Conservation (phyloP, 768 basidiomycete species). For the Mycena venus region DNA sequence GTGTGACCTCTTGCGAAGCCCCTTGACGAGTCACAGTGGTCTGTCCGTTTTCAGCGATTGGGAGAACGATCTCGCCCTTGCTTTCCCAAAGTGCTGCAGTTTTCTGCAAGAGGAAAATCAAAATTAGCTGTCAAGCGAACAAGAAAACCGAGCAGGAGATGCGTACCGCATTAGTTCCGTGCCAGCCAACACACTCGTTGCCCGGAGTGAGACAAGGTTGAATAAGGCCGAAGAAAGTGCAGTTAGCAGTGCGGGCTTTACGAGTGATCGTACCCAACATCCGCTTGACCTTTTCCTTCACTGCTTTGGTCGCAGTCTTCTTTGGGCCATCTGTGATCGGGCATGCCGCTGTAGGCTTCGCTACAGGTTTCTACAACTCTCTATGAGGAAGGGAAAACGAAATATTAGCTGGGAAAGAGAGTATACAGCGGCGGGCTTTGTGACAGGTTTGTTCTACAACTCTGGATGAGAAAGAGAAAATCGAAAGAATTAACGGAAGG, state of each 20-base stretch:
- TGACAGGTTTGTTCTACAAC: not conserved
- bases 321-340: not conserved
- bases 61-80: not conserved
- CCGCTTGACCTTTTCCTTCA: not conserved
- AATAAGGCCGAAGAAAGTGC: not conserved
- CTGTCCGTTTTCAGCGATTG: not conserved
- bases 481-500: not conserved
- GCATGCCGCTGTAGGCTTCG: not conserved
- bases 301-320: not conserved
- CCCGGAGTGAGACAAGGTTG: not conserved
- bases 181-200: constrained; percentile 11
- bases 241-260: not conserved
- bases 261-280: not conserved
- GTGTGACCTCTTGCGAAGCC: no score
- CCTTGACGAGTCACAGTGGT: no score
- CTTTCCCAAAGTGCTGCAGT: not conserved
- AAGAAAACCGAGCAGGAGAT: no score
- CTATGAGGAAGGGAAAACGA: no score
- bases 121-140: not conserved
- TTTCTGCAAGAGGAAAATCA: not conserved
- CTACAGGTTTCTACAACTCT: not conserved
- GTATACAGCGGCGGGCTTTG: not conserved
- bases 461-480: not conserved
- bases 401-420: not conserved
- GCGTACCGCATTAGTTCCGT: constrained; percentile 3